Percentiles rank a stretch among this genome's conserved stretches.
These are phyloP conservation scores for Pseudopyricularia javanii DNA, from an alignment of 2,329 filamentous ascomycete genomes.

Conservation along the genomic window DNA sequence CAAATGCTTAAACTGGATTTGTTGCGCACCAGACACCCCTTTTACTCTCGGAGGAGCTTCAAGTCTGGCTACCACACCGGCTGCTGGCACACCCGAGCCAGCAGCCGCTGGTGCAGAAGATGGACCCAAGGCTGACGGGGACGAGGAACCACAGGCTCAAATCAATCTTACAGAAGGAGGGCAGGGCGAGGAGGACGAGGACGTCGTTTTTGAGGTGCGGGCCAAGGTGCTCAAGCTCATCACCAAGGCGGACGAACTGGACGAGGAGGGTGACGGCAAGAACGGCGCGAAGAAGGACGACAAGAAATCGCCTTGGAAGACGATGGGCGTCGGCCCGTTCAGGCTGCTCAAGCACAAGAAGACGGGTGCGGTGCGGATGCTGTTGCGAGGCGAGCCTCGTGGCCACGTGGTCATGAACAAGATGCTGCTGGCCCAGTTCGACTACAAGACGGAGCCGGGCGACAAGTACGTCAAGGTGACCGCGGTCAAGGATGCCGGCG, in stretches of 20 bases:
- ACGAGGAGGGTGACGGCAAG: conserved; percentile 18
- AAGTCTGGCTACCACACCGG: conserved; percentile 48
- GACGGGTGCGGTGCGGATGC: conserved; percentile 52
- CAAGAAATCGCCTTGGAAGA: conserved; percentile 50
- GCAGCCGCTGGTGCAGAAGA: conserved; percentile 23
- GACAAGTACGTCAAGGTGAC: conserved; percentile 48
- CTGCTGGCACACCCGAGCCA: conserved; percentile 46
- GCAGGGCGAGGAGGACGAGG: conserved; percentile 61
- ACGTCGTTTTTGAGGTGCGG: conserved; percentile 55
- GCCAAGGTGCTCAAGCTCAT: conserved; percentile 55
- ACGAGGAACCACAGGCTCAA: conserved; percentile 51
- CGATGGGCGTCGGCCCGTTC: conserved; percentile 58
- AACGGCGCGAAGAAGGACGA: conserved; percentile 27
- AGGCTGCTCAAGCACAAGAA: conserved; percentile 63
- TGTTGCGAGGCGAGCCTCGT: conserved; percentile 63
- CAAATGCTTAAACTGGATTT: conserved; percentile 5
- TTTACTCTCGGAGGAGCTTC: conserved; percentile 46
- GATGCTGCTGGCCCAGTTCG: conserved; percentile 43
- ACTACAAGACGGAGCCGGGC: conserved; percentile 44
- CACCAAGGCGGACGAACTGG: conserved; percentile 29
- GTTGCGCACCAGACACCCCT: conserved; percentile 31
- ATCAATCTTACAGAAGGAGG: conserved; percentile 56
- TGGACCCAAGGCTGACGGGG: conserved; percentile 28
- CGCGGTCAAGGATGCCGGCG: conserved; percentile 44
- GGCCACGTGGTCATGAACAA: conserved; percentile 67